phyloP scores from a whole-genome alignment of 2,329 filamentous ascomycete species.

The Chaetomium sp. region DNA sequence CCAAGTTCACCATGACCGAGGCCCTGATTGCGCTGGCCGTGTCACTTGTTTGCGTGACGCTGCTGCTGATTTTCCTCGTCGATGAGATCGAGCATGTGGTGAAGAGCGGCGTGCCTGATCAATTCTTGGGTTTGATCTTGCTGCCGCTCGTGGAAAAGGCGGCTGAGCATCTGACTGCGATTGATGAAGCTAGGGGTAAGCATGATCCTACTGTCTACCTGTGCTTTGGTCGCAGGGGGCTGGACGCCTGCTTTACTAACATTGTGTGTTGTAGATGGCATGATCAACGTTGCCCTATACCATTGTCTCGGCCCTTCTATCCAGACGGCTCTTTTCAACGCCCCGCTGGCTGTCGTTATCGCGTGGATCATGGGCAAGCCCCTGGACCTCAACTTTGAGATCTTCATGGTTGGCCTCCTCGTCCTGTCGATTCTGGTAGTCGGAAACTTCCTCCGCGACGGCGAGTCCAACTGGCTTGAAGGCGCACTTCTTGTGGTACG shows the following conservation, averaged over 20 bases:
- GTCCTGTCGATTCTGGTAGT: conserved; percentile 1
- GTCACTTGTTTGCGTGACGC: conserved; percentile 67
- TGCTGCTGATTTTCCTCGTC: conserved; percentile 74
- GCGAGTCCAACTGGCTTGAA: conserved; percentile 5
- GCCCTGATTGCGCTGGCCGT: conserved; percentile 65
- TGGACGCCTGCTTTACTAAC: not conserved
- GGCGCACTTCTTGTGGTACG: conserved; percentile 4
- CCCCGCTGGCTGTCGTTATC: not conserved
- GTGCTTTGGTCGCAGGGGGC: not conserved
- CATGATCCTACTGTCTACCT: not conserved
- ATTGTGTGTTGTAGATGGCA: not conserved
- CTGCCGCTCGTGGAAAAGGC: conserved; percentile 5
- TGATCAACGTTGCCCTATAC: conserved; percentile 1
- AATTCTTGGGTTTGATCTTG: conserved; percentile 2
- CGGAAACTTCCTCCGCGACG: conserved; percentile 6
- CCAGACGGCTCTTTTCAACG: conserved; percentile 3
- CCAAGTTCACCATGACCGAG: conserved; percentile 75
- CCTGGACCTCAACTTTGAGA: conserved; percentile 6
- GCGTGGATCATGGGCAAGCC: conserved; percentile 8
- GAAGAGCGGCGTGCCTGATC: conserved; percentile 1
- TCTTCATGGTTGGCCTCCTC: conserved; percentile 6
- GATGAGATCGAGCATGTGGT: conserved; percentile 47
- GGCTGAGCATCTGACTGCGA: conserved; percentile 3
- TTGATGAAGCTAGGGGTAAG: conserved; percentile 4
- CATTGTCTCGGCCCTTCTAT: conserved; percentile 2